Base-by-base conservation (phyloP, 2,329 filamentous ascomycete genomes). In the Sclerotinia subarctica region DNA sequence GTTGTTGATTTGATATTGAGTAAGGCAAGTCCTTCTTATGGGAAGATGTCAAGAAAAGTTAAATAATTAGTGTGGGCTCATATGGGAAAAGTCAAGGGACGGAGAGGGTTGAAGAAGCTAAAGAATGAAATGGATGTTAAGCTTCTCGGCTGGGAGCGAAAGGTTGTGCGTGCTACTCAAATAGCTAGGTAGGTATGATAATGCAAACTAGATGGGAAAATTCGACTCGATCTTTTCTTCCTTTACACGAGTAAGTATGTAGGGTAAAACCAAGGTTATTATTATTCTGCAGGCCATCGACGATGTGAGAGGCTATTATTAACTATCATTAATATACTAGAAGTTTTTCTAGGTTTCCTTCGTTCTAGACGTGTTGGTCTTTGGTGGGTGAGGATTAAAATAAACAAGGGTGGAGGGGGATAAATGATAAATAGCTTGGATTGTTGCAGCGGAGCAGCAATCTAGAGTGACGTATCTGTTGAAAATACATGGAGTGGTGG, bases 1-100 rank as follows among this genome's bases (percentile, higher is more conserved):
- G n/a, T 26, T 15, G 46, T 63, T 51, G 59, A 51, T 63, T 63
- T 51, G 46, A 51, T 63, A 21, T 26, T 19, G n/a, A 63, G 15
- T 38, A 47, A 62, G 17, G 7, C 46, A 51, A 24, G 13, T 19
- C 49, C 26, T 51, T n/a, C 26, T 59, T 15, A 5, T 24, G 13
- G 5, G 2, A 32, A 63, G 46, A 15, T 26, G 59, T 51, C 15
- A 51, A 49, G 46, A 51, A 38, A 38, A 38, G 59, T 5, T 19
- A 62, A 19, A 24, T 11, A 38, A 13, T 24, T 62, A 62, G 44
- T 38, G 58, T 21, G 24, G 58, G 19, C 26, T 26, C 58, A 60
- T 60, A 29, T 51, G 58, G 58, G 29, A 35, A 35, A 60, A n/a
- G 26, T 19, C 24, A 26, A 58, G 54, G 54, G 13, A 42, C n/a